phyloP scores from a whole-genome alignment of 495 filamentous ascomycete genomes.

The Daldinia grandis region DNA sequence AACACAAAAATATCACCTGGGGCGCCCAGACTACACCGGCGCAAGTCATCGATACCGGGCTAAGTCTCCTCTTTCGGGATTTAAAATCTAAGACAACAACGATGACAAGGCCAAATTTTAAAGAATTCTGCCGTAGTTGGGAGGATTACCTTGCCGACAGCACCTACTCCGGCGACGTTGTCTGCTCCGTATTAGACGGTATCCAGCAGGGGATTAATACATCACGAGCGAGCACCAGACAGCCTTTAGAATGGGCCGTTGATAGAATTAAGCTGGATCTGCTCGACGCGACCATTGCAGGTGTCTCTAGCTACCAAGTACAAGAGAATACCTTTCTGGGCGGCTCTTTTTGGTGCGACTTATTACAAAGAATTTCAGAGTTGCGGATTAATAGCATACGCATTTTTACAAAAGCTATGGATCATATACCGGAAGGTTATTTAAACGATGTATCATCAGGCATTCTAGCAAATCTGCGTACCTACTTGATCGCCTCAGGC shows the following conservation, averaged over 20 bases:
- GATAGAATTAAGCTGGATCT: constrained; percentile 28
- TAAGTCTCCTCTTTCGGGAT: constrained; percentile 20
- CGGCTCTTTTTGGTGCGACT: constrained; percentile 22
- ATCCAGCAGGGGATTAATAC: constrained; percentile 22
- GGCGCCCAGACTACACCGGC: constrained; percentile 9
- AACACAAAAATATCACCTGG: constrained; percentile 12
- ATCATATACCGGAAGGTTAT: constrained; percentile 28
- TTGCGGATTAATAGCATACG: constrained; percentile 35
- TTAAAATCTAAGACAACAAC: constrained; percentile 4
- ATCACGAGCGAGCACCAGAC: neutral
- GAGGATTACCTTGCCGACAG: constrained; percentile 16
- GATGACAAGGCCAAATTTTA: constrained; percentile 11
- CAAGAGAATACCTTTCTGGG: constrained; percentile 5
- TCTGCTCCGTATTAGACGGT: constrained; percentile 32
- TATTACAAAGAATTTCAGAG: constrained; percentile 33
- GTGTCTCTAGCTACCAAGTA: constrained; percentile 14
- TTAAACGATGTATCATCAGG: constrained; percentile 16
- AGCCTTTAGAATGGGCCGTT: neutral
- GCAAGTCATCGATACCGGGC: constrained; percentile 27
- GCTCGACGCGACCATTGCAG: constrained; percentile 33
- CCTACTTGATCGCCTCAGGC: constrained; percentile 20
- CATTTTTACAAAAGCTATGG: constrained; percentile 28
- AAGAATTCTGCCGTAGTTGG: constrained; percentile 37
- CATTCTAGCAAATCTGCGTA: constrained; percentile 25
- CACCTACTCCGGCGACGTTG: constrained; percentile 19